A percentile compares a stretch with the other conserved stretches of the same genome.
These are phyloP conservation scores for Sarcomyxa edulis DNA, from an alignment of 768 basidiomycete species.

Conservation along the genomic window DNA sequence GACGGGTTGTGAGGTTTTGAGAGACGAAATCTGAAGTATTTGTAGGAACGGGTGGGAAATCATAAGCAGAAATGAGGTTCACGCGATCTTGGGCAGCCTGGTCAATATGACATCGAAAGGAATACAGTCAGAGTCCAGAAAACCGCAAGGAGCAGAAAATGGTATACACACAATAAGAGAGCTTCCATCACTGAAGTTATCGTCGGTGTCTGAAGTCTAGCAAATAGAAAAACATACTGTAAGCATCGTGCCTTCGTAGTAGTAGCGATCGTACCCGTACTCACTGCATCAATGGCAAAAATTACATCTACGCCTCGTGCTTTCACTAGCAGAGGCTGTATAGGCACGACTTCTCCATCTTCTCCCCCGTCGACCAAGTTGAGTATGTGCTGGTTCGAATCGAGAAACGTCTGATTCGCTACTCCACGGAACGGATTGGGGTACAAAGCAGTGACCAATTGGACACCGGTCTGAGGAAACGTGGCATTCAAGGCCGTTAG, in stretches of 20 bases:
- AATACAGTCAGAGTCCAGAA: neutral
- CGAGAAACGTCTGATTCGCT: conserved; percentile 30
- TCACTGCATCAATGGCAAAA: conserved; percentile 49
- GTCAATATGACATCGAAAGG: no score
- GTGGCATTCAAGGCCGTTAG: conserved; percentile 19
- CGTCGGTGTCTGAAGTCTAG: conserved; percentile 3
- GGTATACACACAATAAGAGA: conserved; percentile 4
- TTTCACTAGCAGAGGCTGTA: conserved; percentile 50
- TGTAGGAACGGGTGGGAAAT: conserved; percentile 39
- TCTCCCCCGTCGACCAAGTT: conserved; percentile 50
- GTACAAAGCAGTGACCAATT: conserved; percentile 1
- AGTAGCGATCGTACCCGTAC: no score
- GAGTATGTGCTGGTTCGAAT: conserved; percentile 31
- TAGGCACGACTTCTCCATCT: conserved; percentile 45
- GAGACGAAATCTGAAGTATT: conserved; percentile 28
- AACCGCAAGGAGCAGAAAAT: no score
- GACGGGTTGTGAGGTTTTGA: conserved; percentile 40
- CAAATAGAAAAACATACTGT: conserved; percentile 39
- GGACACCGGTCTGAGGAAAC: conserved; percentile 13
- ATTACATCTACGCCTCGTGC: conserved; percentile 51
- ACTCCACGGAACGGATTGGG: conserved; percentile 36
- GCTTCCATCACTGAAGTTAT: conserved; percentile 3
- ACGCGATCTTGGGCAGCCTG: conserved; percentile 10
- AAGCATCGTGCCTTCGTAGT: no score
- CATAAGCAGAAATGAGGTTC: conserved; percentile 11